Conservation (phyloP, 345 rosid species). For the Aquilaria malaccensis region DNA sequence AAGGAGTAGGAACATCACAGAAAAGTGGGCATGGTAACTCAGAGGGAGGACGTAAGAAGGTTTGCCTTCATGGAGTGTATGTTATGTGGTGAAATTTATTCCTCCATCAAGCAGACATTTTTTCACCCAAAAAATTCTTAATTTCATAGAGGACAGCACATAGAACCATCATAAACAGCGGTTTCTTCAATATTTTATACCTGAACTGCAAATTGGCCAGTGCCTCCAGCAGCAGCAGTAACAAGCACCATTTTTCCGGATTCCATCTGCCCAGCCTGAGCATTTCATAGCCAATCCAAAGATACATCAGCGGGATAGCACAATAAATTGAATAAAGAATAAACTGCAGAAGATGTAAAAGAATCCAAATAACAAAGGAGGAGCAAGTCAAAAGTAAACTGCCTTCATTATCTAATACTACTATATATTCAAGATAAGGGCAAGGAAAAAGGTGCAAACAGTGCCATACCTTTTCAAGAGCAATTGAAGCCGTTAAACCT, state of each 20-base stretch:
- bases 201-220: constrained; percentile 99
- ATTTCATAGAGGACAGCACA: no score
- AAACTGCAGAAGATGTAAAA: not conserved
- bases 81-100: no score
- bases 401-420: not conserved
- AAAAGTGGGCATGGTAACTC: no score
- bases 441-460: not conserved
- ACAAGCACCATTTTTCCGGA: constrained; percentile 79
- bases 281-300: constrained; percentile 13
- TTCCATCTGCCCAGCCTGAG: constrained; percentile 78
- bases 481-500: constrained; percentile 91
- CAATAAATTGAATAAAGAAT: not conserved
- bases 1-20: no score
- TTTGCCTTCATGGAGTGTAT: no score
- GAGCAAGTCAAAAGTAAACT: not conserved
- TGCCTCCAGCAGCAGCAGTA: constrained; percentile 99
- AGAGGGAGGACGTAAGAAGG: no score
- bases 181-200: constrained; percentile 19
- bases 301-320: constrained; percentile 9
- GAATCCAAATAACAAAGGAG: not conserved
- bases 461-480: constrained; percentile 91
- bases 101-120: no score
- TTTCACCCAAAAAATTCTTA: no score
- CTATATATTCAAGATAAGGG: not conserved
- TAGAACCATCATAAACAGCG: no score